Evolutionary conservation across 2,329 filamentous ascomycete genomes (phyloP).

Genomic region (Aspergillus transmontanensis): DNA sequence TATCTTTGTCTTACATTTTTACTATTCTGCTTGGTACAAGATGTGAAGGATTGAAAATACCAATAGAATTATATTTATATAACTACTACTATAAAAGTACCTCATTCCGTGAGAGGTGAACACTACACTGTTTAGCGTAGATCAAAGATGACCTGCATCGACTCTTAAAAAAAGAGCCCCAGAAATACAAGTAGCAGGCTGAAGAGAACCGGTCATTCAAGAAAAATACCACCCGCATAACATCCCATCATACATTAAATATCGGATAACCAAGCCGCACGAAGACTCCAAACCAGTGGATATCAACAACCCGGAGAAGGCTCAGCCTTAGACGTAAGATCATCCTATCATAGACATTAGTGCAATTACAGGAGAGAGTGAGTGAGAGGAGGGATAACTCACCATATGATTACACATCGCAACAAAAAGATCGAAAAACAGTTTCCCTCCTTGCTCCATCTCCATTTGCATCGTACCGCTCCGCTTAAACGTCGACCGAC

Average conservation of each 20-base stretch:
- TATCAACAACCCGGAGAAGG: conserved; percentile 1
- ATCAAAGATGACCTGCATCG: background rate
- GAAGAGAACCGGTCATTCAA: background rate
- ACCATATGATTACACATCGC: conserved; percentile 89
- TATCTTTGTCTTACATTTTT: background rate
- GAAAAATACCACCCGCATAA: background rate
- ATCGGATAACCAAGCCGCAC: background rate
- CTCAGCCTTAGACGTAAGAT: conserved; percentile 7
- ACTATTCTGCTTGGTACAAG: background rate
- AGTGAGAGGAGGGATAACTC: conserved; percentile 43
- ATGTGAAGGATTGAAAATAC: background rate
- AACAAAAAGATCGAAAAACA: conserved; percentile 94
- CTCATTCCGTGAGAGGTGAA: background rate
- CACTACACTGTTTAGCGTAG: background rate
- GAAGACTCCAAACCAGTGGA: conserved; percentile 4
- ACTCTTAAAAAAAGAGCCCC: background rate
- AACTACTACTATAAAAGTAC: background rate
- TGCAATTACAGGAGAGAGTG: background rate
- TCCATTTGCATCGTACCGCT: conserved; percentile 95
- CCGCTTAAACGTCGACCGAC: conserved; percentile 83
- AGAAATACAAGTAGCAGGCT: background rate
- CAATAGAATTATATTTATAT: background rate
- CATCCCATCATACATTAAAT: conserved; percentile 1
- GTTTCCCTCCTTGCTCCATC: conserved; percentile 83
- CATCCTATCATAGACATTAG: conserved; percentile 22